Conservation (phyloP, 805 yeast genomes). For the Isabelozyma heimii region DNA sequence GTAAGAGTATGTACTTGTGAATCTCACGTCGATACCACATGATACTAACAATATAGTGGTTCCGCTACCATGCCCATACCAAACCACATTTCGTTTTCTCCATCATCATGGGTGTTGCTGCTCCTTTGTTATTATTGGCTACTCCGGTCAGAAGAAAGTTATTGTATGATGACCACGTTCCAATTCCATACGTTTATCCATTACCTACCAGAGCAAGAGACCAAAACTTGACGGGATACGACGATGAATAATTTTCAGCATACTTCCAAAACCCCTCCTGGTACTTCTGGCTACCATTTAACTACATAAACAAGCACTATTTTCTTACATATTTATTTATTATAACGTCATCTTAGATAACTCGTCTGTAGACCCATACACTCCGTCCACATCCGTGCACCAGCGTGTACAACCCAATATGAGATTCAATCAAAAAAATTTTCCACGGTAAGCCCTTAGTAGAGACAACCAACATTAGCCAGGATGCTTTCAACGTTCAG, state of each 20-base stretch:
- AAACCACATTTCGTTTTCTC: slow-evolving; percentile 74
- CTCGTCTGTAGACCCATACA: background rate
- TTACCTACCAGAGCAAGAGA: slow-evolving; percentile 57
- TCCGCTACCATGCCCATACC: slow-evolving; percentile 71
- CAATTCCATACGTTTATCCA: slow-evolving; percentile 61
- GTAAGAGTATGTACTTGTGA: slow-evolving; percentile 50
- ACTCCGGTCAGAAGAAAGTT: slow-evolving; percentile 71
- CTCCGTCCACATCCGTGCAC: background rate
- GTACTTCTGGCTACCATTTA: background rate
- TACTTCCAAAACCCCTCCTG: background rate
- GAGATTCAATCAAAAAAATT: background rate
- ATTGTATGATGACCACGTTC: slow-evolving; percentile 61
- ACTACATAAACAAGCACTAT: background rate
- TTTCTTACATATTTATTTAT: too few relatives aligned
- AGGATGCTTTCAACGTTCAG: background rate
- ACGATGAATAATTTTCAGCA: slow-evolving; percentile 32
- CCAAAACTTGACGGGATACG: slow-evolving; percentile 49
- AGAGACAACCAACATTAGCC: background rate
- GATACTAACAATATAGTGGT: slow-evolving; percentile 50
- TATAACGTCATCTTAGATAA: background rate
- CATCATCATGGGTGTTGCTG: slow-evolving; percentile 60
- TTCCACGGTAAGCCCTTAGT: background rate
- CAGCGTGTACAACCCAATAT: background rate
- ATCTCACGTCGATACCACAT: background rate
- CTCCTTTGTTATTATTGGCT: slow-evolving; percentile 60